Conservation (phyloP, 139 green algal species). For the Chlorella sp. region DNA sequence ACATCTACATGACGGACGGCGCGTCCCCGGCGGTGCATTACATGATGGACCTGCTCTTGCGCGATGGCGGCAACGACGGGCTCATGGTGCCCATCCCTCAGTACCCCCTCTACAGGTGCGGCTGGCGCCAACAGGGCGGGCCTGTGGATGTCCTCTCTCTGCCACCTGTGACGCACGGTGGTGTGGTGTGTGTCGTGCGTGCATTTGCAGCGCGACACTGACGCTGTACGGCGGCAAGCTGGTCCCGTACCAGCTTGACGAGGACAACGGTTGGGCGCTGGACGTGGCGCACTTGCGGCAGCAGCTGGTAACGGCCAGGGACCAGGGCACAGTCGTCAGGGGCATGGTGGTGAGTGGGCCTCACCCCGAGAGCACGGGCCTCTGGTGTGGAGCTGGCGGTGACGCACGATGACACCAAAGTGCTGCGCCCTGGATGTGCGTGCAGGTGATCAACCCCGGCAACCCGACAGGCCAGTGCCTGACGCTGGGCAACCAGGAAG, state of each 20-base stretch:
- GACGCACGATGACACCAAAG: background rate
- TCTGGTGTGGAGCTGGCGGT: background rate
- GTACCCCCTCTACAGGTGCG: constrained; percentile 69
- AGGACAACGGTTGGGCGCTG: constrained; percentile 71
- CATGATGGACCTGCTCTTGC: constrained; percentile 62
- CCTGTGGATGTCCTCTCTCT: background rate
- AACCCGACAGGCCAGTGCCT: constrained; percentile 79
- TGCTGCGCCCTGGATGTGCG: background rate
- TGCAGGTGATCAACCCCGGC: constrained; percentile 95
- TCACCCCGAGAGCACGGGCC: background rate
- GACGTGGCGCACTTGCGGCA: constrained; percentile 50
- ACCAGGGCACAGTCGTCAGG: background rate
- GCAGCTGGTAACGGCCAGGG: constrained; percentile 7
- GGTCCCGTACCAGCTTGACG: constrained; percentile 86
- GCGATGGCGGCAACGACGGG: constrained; percentile 28
- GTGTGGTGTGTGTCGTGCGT: background rate
- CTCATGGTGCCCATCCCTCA: constrained; percentile 84
- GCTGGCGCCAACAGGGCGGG: background rate
- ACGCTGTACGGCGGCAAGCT: constrained; percentile 80
- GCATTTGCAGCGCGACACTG: constrained; percentile 70
- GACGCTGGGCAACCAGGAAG: constrained; percentile 10
- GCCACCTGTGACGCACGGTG: background rate
- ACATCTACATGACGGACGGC: constrained; percentile 82
- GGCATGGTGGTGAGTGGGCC: constrained; percentile 5
- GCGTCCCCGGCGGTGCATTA: constrained; percentile 60